Base-by-base conservation (phyloP, 306 rosid species). In the Medicago ruthenica region DNA sequence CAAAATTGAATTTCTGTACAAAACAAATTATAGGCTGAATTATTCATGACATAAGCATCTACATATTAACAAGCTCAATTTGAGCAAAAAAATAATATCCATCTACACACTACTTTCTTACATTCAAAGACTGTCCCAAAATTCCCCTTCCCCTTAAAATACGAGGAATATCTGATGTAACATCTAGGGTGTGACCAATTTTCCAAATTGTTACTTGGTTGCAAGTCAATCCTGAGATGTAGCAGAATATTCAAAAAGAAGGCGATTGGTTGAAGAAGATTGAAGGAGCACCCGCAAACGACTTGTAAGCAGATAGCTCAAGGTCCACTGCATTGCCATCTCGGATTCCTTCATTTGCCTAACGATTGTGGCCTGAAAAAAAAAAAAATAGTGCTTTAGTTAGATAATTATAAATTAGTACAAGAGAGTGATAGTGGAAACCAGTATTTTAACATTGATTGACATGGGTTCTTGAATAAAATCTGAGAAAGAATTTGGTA, bases 341-440 rank as follows among this genome's bases (percentile, higher is more conserved):
- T 91, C 97, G 1, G 93, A 89, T 60, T 93, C 98, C 87, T 89
- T 93, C 98, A 91, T 93, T 83, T 91, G 98, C 86, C 98, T 79
- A 45, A 89, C 91, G 3, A 93, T 84, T 40, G 97, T 78, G 70
- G 96, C 98, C 98, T 91, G 67, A 41, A 67, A 77, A 44, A 41
- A 67, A 77, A 44, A 67, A 67, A 51, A 18, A 58, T 10, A 21
- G 18, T 18, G 36, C 53, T 64, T 85, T 64, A 74, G 79, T 85
- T 64, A 74, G 79, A 78, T 63, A 5, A 58, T 34, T 2, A 53
- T 68, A 45, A 54, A 41, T 24, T 24, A 22, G 27, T 13, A 57
- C 57, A 73, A 21, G 24, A 61, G 5, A 57, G 39, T 13, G 44
- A 61, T 5, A 27, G 48, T 31, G 55, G 63, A 61, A 59, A 66